phyloP scores from a whole-genome alignment of 345 rosid genomes.

The Adansonia digitata region DNA sequence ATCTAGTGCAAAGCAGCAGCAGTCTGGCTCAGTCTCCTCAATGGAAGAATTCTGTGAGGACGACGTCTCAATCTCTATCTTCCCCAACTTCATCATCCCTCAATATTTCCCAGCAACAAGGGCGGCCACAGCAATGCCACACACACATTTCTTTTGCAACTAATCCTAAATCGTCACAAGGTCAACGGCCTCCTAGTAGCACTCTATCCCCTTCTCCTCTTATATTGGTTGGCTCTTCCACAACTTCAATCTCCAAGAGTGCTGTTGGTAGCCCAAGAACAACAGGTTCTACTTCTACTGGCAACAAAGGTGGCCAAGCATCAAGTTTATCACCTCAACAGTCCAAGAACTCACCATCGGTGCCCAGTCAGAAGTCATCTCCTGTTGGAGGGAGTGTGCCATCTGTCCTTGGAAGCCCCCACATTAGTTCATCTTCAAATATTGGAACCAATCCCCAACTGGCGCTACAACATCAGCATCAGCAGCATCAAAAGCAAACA shows the following conservation, averaged over 20 bases:
- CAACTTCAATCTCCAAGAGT: constrained; percentile 74
- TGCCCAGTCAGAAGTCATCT: constrained; percentile 51
- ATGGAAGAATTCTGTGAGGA: constrained; percentile 76
- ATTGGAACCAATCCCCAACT: constrained; percentile 51
- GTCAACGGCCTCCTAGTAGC: constrained; percentile 43
- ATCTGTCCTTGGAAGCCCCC: constrained; percentile 67
- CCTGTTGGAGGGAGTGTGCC: constrained; percentile 54
- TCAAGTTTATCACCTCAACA: constrained; percentile 62
- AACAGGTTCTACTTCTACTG: constrained; percentile 46
- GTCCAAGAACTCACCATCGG: constrained; percentile 53
- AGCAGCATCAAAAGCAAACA: constrained; percentile 38
- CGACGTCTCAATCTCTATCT: constrained; percentile 46
- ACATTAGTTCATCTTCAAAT: constrained; percentile 36
- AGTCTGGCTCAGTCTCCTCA: constrained; percentile 67
- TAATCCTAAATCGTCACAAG: constrained; percentile 57
- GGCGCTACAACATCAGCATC: constrained; percentile 39
- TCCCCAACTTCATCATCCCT: constrained; percentile 46
- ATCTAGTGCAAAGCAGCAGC: constrained; percentile 58
- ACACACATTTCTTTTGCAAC: constrained; percentile 78
- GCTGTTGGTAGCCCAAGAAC: constrained; percentile 93
- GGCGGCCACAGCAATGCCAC: constrained; percentile 56
- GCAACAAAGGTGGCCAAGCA: constrained; percentile 68
- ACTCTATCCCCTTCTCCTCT: constrained; percentile 68
- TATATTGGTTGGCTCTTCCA: constrained; percentile 66
- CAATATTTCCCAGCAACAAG: constrained; percentile 59